These are phyloP conservation scores for Blastobotrys malaysiensis DNA, from an alignment of 1,139 yeast species.

Conservation along the genomic window DNA sequence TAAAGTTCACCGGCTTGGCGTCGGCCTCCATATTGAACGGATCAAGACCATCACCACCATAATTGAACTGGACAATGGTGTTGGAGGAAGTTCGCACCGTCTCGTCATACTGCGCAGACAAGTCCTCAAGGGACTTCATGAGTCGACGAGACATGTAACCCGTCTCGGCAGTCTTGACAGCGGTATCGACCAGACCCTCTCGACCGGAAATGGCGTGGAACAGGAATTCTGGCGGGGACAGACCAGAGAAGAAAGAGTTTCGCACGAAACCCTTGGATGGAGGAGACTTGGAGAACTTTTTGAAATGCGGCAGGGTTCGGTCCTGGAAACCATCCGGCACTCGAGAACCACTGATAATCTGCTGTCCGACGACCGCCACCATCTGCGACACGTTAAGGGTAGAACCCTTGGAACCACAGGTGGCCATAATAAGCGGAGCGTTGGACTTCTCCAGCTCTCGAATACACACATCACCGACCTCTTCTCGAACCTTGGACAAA, in stretches of 20 bases:
- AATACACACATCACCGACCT: slow-evolving; percentile 97
- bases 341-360: slow-evolving; percentile 96
- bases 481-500: slow-evolving; percentile 95
- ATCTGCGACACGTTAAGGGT: slow-evolving; percentile 96
- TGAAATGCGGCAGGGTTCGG: slow-evolving; percentile 94
- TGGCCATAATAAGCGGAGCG: slow-evolving; percentile 98
- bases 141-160: slow-evolving; percentile 99
- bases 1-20: slow-evolving; percentile 90
- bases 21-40: slow-evolving; percentile 99
- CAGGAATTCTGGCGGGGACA: slow-evolving; percentile 93
- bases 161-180: slow-evolving; percentile 98
- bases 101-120: slow-evolving; percentile 87
- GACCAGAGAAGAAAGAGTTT: slow-evolving; percentile 89
- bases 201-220: slow-evolving; percentile 99
- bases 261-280: slow-evolving; percentile 97
- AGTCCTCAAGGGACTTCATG: slow-evolving; percentile 96
- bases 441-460: slow-evolving; percentile 82
- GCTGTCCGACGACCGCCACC: slow-evolving; percentile 99
- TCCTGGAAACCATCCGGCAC: slow-evolving; percentile 99
- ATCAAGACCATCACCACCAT: slow-evolving; percentile 98
- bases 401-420: slow-evolving; percentile 99
- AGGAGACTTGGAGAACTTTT: slow-evolving; percentile 93
- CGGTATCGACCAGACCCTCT: slow-evolving; percentile 99
- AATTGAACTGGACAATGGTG: slow-evolving; percentile 95
- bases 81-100: slow-evolving; percentile 94